Conservation (phyloP, 345 rosid species). For the Punica granatum region DNA sequence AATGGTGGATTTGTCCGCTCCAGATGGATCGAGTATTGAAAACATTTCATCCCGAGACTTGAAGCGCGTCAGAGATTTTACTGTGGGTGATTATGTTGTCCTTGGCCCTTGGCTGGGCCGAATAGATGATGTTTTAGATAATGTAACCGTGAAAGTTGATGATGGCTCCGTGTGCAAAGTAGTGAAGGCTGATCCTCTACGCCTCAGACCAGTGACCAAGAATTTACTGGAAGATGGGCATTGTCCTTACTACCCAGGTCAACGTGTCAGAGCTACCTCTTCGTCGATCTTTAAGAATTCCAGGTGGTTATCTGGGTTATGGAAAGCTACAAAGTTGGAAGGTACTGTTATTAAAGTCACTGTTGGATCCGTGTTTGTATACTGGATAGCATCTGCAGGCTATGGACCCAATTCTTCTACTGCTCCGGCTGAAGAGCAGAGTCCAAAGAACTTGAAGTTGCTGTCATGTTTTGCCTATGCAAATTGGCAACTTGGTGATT, state of each 20-base stretch:
- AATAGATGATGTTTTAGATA: slow-evolving; percentile 85
- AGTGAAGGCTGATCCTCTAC: slow-evolving; percentile 72
- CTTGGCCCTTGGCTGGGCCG: slow-evolving; percentile 94
- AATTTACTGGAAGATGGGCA: slow-evolving; percentile 75
- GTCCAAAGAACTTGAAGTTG: slow-evolving; percentile 74
- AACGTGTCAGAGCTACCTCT: slow-evolving; percentile 82
- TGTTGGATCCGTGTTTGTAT: slow-evolving; percentile 75
- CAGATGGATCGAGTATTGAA: slow-evolving; percentile 53
- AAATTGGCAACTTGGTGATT: slow-evolving; percentile 93
- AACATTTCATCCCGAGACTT: slow-evolving; percentile 59
- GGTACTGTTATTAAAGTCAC: slow-evolving; percentile 91
- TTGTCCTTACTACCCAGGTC: slow-evolving; percentile 88
- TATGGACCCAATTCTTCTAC: slow-evolving; percentile 80
- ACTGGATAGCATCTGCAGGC: slow-evolving; percentile 97
- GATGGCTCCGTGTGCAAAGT: slow-evolving; percentile 95
- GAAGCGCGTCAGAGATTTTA: slow-evolving; percentile 83
- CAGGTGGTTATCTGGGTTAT: slow-evolving; percentile 74
- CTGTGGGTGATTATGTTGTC: slow-evolving; percentile 83
- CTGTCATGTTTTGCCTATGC: slow-evolving; percentile 84
- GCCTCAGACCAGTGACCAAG: slow-evolving; percentile 61
- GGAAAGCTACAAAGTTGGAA: slow-evolving; percentile 85
- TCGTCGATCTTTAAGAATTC: slow-evolving; percentile 80
- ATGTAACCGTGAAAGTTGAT: slow-evolving; percentile 87
- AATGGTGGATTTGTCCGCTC: slow-evolving; percentile 63
- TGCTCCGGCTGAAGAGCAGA: slow-evolving; percentile 90